Evolutionary conservation across 2,329 filamentous ascomycete genomes (phyloP).

Genomic region (Nectriaceae sp.): DNA sequence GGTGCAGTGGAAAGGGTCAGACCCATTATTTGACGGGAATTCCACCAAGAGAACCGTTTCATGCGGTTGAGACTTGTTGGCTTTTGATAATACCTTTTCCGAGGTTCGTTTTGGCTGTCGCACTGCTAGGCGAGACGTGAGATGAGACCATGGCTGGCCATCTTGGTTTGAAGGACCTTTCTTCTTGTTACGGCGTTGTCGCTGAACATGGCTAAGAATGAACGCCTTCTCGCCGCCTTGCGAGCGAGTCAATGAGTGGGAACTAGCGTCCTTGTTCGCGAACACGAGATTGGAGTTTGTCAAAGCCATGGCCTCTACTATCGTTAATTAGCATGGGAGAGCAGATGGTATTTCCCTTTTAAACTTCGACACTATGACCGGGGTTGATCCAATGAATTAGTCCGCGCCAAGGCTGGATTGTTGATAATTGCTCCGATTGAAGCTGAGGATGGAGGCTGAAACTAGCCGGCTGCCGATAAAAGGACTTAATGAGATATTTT

Average conservation of each 20-base stretch:
- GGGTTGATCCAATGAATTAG: too few species aligned
- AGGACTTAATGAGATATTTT: not conserved
- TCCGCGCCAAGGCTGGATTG: too few species aligned
- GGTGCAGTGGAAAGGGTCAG: conserved; percentile 12
- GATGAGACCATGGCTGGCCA: not conserved
- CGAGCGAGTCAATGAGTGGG: conserved; percentile 1
- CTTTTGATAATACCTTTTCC: not conserved
- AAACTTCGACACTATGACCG: too few species aligned
- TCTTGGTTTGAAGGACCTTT: not conserved
- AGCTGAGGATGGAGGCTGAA: not conserved
- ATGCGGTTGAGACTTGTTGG: not conserved
- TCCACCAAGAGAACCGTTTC: not conserved
- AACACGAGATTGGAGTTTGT: not conserved
- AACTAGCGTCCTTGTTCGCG: conserved; percentile 3
- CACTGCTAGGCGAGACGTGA: not conserved
- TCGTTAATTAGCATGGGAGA: too few species aligned
- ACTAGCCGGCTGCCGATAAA: not conserved
- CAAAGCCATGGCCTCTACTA: conserved; percentile 1
- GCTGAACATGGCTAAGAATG: conserved; percentile 4
- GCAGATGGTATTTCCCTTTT: too few species aligned
- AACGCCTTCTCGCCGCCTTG: conserved; percentile 2
- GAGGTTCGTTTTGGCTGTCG: not conserved
- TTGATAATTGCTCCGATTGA: not conserved
- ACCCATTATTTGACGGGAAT: conserved; percentile 3
- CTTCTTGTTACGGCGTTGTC: not conserved